Evolutionary conservation across 352 stramenopile species (phyloP).

Genomic region (Phytophthora agathidicida): DNA sequence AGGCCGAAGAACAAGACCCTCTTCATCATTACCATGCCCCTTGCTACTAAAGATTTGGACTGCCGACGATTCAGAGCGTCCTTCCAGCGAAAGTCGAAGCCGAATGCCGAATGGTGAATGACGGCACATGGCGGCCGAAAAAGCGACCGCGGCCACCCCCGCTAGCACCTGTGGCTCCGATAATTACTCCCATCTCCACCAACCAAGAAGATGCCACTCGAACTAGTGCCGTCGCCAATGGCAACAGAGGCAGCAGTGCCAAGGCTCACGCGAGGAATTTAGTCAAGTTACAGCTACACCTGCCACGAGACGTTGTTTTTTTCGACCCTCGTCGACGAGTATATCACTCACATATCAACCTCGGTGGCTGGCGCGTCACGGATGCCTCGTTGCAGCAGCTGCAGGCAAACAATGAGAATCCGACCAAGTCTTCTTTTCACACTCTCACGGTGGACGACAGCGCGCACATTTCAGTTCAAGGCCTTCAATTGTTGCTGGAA

Average conservation of each 20-base stretch:
- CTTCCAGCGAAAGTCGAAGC: slow-evolving; percentile 17
- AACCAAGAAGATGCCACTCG: slow-evolving; percentile 26
- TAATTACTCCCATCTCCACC: slow-evolving; percentile 7
- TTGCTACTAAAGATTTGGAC: slow-evolving; percentile 6
- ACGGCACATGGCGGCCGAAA: slow-evolving; percentile 24
- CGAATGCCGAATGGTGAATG: slow-evolving; percentile 34
- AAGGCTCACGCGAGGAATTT: slow-evolving; percentile 31
- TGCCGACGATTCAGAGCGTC: slow-evolving; percentile 22
- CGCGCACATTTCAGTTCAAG: slow-evolving; percentile 30
- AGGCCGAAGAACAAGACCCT: slow-evolving; percentile 1
- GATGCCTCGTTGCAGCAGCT: slow-evolving; percentile 47
- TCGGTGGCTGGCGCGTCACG: slow-evolving; percentile 57
- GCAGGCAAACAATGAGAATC: slow-evolving; percentile 12
- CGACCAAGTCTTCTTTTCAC: slow-evolving; percentile 19
- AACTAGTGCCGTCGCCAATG: background rate
- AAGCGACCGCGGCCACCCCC: slow-evolving; percentile 24
- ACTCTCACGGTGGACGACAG: slow-evolving; percentile 24
- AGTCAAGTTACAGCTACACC: slow-evolving; percentile 31
- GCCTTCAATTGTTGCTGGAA: slow-evolving; percentile 25
- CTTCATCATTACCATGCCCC: background rate
- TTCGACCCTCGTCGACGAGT: slow-evolving; percentile 32
- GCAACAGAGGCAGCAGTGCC: slow-evolving; percentile 19
- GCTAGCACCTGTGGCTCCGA: slow-evolving; percentile 12
- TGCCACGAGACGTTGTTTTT: slow-evolving; percentile 52
- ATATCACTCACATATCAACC: slow-evolving; percentile 51